These are phyloP conservation scores for Sphagnum fallax DNA, from an alignment of 228 moss, liverwort and hornwort genomes.

Conservation along the genomic window DNA sequence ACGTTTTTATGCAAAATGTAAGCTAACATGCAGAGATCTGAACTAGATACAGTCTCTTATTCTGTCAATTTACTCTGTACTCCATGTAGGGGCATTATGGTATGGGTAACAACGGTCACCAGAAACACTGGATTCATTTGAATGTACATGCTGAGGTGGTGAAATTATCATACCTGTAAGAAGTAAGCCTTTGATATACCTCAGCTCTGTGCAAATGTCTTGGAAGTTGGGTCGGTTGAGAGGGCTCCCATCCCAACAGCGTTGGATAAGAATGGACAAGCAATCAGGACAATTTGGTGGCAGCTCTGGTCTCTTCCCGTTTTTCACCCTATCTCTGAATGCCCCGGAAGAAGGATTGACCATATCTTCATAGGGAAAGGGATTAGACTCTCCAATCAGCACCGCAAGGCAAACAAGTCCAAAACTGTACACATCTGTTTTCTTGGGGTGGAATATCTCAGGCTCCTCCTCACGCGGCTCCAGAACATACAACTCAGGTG, in stretches of 20 bases:
- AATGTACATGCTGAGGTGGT: no score
- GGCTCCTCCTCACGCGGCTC: no score
- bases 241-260: constrained; percentile 3
- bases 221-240: constrained; percentile 2
- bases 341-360: background rate
- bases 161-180: constrained; percentile 6
- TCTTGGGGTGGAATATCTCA: constrained; percentile 3
- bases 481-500: background rate
- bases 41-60: no score
- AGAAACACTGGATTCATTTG: no score
- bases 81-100: no score
- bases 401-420: constrained; percentile 11
- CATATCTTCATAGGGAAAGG: no score
- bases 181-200: constrained; percentile 25
- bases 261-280: constrained; percentile 3
- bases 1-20: no score
- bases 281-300: background rate
- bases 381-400: background rate
- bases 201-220: constrained; percentile 10
- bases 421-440: constrained; percentile 14
- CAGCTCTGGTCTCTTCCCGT: constrained; percentile 5
- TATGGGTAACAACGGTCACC: no score
- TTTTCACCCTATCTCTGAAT: constrained; percentile 4
- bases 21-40: no score
- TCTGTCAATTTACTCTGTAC: no score